phyloP scores from a whole-genome alignment of 257 asterid species.

The Avicennia marina region DNA sequence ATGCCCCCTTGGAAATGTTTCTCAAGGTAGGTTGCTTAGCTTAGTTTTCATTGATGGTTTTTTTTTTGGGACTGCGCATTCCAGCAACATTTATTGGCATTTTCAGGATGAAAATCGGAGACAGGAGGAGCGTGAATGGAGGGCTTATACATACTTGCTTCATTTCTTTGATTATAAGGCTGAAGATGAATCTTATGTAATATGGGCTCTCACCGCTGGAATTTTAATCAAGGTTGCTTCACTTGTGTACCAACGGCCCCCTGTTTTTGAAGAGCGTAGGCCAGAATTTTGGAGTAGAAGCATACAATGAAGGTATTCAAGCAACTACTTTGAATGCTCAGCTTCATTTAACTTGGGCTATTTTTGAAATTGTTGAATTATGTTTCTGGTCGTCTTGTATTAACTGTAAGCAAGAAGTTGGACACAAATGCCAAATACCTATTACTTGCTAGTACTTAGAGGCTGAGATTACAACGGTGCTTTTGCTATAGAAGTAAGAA shows the following conservation, averaged over 20 bases:
- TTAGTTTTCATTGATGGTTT: neutral
- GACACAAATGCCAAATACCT: too few species aligned
- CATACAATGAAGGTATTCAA: too few species aligned
- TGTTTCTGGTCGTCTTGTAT: too few species aligned
- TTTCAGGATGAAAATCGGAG: constrained; percentile 64
- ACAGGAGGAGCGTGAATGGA: constrained; percentile 55
- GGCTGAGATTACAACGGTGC: too few species aligned
- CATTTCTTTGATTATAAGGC: constrained; percentile 64
- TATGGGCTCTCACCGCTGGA: constrained; percentile 90
- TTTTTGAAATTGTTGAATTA: too few species aligned
- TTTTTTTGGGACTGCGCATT: too few species aligned
- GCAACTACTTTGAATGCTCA: too few species aligned
- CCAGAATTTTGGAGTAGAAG: constrained; percentile 71
- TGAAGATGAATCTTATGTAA: constrained; percentile 36
- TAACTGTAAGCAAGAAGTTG: too few species aligned
- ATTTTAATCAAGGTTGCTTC: constrained; percentile 64
- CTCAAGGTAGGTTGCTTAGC: constrained; percentile 44
- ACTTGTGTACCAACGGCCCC: constrained; percentile 47
- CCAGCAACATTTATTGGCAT: neutral
- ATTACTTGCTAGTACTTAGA: too few species aligned
- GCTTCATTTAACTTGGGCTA: too few species aligned
- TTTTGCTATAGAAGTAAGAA: too few species aligned
- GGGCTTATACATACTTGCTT: constrained; percentile 50
- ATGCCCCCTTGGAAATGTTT: constrained; percentile 83
- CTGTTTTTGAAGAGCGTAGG: constrained; percentile 51